These are phyloP conservation scores for Tulasnella sp. DNA, from an alignment of 768 basidiomycete species.

Conservation along the genomic window DNA sequence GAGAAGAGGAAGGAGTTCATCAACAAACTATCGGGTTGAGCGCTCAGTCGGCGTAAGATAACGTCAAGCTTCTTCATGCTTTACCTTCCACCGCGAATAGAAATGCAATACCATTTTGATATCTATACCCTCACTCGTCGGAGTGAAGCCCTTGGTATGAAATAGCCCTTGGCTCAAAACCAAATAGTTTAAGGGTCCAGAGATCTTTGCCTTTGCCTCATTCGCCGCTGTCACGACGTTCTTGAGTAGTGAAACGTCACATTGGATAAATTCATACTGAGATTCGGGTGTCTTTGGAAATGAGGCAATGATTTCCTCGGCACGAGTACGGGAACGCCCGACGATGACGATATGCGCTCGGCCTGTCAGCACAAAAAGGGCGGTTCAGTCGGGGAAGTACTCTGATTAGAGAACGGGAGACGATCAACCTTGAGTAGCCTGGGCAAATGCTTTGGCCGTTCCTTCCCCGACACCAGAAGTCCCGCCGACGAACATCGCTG, in stretches of 20 bases:
- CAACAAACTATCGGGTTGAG: conserved; percentile 13
- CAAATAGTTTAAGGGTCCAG: conserved; percentile 23
- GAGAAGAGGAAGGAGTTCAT: conserved; percentile 28
- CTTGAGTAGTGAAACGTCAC: conserved; percentile 36
- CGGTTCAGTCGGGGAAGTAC: neutral
- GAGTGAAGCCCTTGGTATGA: conserved; percentile 27
- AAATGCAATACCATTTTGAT: conserved; percentile 31
- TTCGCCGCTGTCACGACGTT: conserved; percentile 25
- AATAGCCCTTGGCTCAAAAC: conserved; percentile 28
- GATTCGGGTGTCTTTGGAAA: conserved; percentile 29
- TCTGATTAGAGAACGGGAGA: no score
- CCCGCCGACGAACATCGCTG: conserved; percentile 30
- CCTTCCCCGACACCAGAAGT: conserved; percentile 31
- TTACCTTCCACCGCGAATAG: conserved; percentile 31
- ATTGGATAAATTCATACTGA: conserved; percentile 38
- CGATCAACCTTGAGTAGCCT: conserved; percentile 24
- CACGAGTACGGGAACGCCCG: conserved; percentile 32
- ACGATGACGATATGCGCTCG: conserved; percentile 32
- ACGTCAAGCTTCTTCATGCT: neutral
- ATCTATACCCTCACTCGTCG: conserved; percentile 30
- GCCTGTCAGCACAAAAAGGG: neutral
- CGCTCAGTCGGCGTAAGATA: neutral
- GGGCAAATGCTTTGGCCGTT: conserved; percentile 25
- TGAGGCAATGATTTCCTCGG: conserved; percentile 32
- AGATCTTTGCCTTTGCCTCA: conserved; percentile 9